phyloP scores from a whole-genome alignment of 768 basidiomycete species.

The Crepidotus variabilis region DNA sequence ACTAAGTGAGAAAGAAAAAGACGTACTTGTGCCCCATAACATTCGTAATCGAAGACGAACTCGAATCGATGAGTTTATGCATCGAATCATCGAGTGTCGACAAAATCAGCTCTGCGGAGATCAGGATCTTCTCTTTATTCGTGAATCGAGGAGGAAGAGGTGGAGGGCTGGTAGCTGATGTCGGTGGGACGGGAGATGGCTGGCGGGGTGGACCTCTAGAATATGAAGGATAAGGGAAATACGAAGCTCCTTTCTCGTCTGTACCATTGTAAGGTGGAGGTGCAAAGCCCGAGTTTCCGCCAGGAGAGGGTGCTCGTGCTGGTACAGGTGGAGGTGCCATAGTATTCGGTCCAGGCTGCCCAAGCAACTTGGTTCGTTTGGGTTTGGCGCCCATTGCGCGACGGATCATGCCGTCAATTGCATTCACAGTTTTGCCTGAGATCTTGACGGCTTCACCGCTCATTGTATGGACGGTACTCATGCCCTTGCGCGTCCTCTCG shows the following conservation, averaged over 20 bases:
- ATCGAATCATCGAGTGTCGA: slow-evolving; percentile 61
- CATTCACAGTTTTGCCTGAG: slow-evolving; percentile 55
- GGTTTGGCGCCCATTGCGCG: slow-evolving; percentile 47
- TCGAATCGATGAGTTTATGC: slow-evolving; percentile 46
- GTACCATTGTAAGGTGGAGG: background rate
- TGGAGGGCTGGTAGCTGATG: slow-evolving; percentile 19
- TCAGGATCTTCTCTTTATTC: slow-evolving; percentile 45
- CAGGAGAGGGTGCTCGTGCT: too few species aligned
- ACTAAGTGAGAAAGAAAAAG: background rate
- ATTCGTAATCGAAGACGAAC: slow-evolving; percentile 42
- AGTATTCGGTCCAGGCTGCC: background rate
- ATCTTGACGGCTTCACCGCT: slow-evolving; percentile 66
- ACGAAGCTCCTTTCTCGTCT: background rate
- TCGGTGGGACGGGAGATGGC: slow-evolving; percentile 26
- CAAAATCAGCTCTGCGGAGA: slow-evolving; percentile 64
- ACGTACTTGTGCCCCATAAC: slow-evolving; percentile 56
- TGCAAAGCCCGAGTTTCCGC: too few species aligned
- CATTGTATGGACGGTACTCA: slow-evolving; percentile 59
- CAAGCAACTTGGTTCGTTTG: slow-evolving; percentile 24
- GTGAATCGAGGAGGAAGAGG: slow-evolving; percentile 37
- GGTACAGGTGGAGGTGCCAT: slow-evolving; percentile 11
- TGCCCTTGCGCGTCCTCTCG: slow-evolving; percentile 51
- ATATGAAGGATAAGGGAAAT: slow-evolving; percentile 6
- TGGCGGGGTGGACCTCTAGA: slow-evolving; percentile 25
- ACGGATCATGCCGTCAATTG: slow-evolving; percentile 59